Evolutionary conservation across 2,329 filamentous ascomycete species (phyloP).

Genomic region (Hypoxylon sp.): DNA sequence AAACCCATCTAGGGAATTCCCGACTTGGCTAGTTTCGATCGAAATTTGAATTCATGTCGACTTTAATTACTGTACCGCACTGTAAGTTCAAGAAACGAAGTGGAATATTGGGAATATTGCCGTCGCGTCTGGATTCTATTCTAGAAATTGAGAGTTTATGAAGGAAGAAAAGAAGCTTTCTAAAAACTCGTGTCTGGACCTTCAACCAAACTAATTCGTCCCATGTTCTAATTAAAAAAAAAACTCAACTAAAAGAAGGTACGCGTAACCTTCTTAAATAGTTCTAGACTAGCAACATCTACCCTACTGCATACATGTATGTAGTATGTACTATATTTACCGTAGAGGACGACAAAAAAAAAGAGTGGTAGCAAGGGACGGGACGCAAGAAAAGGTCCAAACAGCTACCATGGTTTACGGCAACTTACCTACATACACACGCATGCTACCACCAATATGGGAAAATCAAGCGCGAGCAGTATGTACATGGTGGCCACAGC

Average conservation of each 20-base stretch:
- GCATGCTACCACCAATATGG: constrained; percentile 22
- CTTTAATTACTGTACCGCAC: background rate
- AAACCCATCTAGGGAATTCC: constrained; percentile 36
- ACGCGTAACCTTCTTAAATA: constrained; percentile 42
- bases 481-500: constrained; percentile 26
- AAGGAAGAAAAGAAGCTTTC: constrained; percentile 24
- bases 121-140: constrained; percentile 24
- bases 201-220: constrained; percentile 29
- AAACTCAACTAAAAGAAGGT: constrained; percentile 30
- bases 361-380: constrained; percentile 27
- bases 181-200: constrained; percentile 30
- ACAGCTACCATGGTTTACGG: background rate
- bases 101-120: background rate
- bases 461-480: constrained; percentile 20
- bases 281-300: constrained; percentile 32
- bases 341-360: constrained; percentile 14
- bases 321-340: constrained; percentile 11
- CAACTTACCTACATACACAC: constrained; percentile 9
- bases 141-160: constrained; percentile 17
- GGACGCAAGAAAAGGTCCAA: constrained; percentile 24
- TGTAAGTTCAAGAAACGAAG: background rate
- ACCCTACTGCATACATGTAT: constrained; percentile 14
- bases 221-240: constrained; percentile 28
- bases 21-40: constrained; percentile 30
- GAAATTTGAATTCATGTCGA: constrained; percentile 19